Percentiles rank a stretch among this genome's conserved stretches.
Conservation (phyloP, 306 rosid genomes). For the Gleditsia sinensis region DNA sequence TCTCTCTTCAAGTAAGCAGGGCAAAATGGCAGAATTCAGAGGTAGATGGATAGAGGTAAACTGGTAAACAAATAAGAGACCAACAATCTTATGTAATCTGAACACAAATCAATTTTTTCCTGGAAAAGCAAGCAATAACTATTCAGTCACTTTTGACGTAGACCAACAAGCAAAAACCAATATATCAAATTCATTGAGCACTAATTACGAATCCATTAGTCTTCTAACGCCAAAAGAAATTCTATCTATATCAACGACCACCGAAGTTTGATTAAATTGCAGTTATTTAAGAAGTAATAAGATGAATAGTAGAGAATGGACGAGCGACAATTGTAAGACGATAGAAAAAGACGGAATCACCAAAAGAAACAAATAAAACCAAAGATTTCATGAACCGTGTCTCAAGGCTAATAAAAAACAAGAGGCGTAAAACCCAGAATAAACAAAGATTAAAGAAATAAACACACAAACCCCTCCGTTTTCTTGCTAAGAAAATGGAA, state of each 20-base stretch:
- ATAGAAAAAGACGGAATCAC: neutral
- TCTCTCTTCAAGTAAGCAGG: neutral
- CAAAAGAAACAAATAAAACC: neutral
- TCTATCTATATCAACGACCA: neutral
- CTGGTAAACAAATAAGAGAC: constrained; percentile 7
- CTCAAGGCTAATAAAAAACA: neutral
- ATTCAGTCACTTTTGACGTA: neutral
- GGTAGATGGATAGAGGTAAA: neutral
- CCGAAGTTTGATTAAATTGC: neutral
- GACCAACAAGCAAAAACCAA: constrained; percentile 7
- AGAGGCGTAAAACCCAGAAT: neutral
- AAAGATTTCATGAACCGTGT: neutral
- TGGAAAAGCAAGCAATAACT: constrained; percentile 34
- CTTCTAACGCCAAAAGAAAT: constrained; percentile 8
- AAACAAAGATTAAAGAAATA: neutral
- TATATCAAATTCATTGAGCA: constrained; percentile 13
- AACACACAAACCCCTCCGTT: neutral
- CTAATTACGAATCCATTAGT: neutral
- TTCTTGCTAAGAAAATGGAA: neutral
- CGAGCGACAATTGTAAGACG: neutral
- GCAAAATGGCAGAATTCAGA: constrained; percentile 3
- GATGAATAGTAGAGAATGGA: neutral
- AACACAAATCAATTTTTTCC: constrained; percentile 19
- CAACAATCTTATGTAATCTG: constrained; percentile 25
- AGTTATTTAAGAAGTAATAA: neutral